Conservation (phyloP, 495 filamentous ascomycete species). For the Aspergillus carlsbadensis region DNA sequence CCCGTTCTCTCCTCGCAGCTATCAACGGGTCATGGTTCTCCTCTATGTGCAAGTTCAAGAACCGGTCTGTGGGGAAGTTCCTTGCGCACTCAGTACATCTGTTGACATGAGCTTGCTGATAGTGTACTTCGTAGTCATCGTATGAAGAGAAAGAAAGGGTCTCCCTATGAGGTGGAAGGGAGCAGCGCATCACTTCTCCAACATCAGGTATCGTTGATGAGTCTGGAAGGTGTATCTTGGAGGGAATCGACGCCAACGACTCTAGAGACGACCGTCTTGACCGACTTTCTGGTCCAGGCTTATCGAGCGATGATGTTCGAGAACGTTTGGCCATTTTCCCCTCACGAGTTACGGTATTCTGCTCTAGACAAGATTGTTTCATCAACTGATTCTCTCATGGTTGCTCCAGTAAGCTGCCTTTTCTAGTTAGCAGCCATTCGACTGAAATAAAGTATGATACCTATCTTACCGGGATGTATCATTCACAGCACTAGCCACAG, state of each 20-base stretch:
- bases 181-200: slow-evolving; percentile 65
- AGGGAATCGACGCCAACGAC: slow-evolving; percentile 21
- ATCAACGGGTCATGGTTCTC: slow-evolving; percentile 87
- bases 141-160: slow-evolving; percentile 68
- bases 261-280: slow-evolving; percentile 28
- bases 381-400: no score
- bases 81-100: slow-evolving; percentile 78
- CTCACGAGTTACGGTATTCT: slow-evolving; percentile 5
- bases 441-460: background rate
- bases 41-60: slow-evolving; percentile 81
- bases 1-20: slow-evolving; percentile 67
- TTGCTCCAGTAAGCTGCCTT: no score
- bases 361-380: no score
- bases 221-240: slow-evolving; percentile 29
- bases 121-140: slow-evolving; percentile 85
- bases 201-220: slow-evolving; percentile 14
- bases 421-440: no score
- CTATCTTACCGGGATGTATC: background rate
- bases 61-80: slow-evolving; percentile 71
- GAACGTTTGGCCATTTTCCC: slow-evolving; percentile 59
- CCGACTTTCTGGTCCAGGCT: slow-evolving; percentile 14
- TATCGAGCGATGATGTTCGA: slow-evolving; percentile 34
- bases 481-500: slow-evolving; percentile 21
- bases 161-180: slow-evolving; percentile 73
- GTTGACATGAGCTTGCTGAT: slow-evolving; percentile 76